Percentiles rank a stretch among this genome's conserved stretches.
phyloP scores from a whole-genome alignment of 345 rosid genomes.

The Citrus medica region DNA sequence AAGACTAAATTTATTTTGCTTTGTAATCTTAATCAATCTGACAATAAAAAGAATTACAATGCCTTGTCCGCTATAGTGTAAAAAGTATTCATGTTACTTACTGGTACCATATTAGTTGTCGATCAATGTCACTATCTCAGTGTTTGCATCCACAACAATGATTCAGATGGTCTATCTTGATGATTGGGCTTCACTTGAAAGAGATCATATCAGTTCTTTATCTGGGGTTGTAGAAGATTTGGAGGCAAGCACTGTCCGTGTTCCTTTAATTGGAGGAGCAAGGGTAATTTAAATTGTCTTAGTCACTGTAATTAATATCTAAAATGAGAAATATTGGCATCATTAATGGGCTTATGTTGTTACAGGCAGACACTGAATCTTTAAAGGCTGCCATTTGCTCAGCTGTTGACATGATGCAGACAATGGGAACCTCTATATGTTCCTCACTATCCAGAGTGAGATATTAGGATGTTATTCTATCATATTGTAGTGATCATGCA shows the following conservation, averaged over 20 bases:
- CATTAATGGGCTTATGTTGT: conserved; percentile 9
- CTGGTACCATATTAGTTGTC: background rate
- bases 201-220: conserved; percentile 71
- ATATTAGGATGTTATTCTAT: background rate
- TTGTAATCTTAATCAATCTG: background rate
- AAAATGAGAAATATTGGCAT: conserved; percentile 17
- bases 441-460: conserved; percentile 72
- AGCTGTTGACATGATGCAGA: conserved; percentile 89
- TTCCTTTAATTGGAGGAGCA: conserved; percentile 90
- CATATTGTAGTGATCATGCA: background rate
- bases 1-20: background rate
- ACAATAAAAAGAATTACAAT: background rate
- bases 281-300: conserved; percentile 42
- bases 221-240: conserved; percentile 81
- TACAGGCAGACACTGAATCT: conserved; percentile 78
- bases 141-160: conserved; percentile 19
- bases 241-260: conserved; percentile 84
- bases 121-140: conserved; percentile 18
- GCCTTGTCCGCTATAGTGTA: background rate
- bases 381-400: conserved; percentile 79
- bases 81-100: background rate
- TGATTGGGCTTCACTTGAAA: conserved; percentile 83
- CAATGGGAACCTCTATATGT: conserved; percentile 76
- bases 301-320: background rate
- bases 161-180: conserved; percentile 72